Base-by-base conservation (phyloP, 2,329 filamentous ascomycete genomes). In the Penicillium sp. region DNA sequence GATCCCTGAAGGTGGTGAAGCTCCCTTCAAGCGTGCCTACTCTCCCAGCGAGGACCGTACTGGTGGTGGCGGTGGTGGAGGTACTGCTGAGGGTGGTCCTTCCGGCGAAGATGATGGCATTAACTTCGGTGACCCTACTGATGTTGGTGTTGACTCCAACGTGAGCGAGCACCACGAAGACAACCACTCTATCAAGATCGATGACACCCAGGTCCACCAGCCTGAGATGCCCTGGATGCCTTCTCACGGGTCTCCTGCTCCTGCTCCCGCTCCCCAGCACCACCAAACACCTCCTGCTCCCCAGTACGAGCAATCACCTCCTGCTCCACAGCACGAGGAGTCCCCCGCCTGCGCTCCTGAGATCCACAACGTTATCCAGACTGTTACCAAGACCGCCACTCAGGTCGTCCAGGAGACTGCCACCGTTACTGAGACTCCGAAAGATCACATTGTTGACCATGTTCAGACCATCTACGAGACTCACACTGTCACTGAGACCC, bases 351-450 rank as follows among this genome's bases (percentile, higher is more conserved):
- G 64, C 42, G 38, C 51, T 6, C 57, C 61, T 3, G n/a, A 58
- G 45, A 46, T 52, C 1, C 57, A 61, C 12, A 55, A 68, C 42
- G 56, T 69, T 16, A 62, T 68, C 5, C 64, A 51, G 41, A 69
- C 67, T 0, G 57, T 69, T 18, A 68, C 65, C n/a, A 59, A 58
- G 52, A 67, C 65, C 2, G 54, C 58, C 26, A 60, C 56, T 49
- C 46, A 58, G 36, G 16, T 52, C 42, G 47, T 60, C 28, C 38
- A 54, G 43, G n/a, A 56, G 9, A 62, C 57, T 2, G 34, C 58
- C 41, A 63, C 59, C 16, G 48, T 57, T 8, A 49, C 48, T 26
- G 31, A 50, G 44, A 41, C 54, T 29, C 45, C 49, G 10, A 34
- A 36, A 15, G 43, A 42, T 26, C 42, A 53, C 15, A 42, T 15